Percentiles rank a stretch among this genome's conserved stretches.
These are phyloP conservation scores for Chlorella variabilis DNA, from an alignment of 163 green algal genomes.

Conservation along the genomic window DNA sequence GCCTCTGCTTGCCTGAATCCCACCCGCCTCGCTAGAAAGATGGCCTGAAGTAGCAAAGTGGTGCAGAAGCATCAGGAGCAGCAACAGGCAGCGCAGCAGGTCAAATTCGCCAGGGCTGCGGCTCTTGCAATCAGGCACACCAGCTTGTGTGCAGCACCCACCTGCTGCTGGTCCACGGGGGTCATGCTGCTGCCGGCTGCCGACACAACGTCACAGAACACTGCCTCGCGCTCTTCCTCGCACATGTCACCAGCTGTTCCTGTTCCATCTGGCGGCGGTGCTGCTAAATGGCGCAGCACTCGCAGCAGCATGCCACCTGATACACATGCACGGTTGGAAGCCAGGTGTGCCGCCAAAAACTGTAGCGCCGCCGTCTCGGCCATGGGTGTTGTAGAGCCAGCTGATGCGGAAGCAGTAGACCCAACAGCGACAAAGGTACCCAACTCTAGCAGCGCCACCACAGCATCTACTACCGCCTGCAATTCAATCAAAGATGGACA, in stretches of 20 bases:
- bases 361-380: slow-evolving; percentile 36
- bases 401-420: no score
- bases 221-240: slow-evolving; percentile 1
- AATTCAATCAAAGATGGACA: neutral
- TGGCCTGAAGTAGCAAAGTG: slow-evolving; percentile 19
- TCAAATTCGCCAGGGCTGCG: no score
- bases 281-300: slow-evolving; percentile 39
- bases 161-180: slow-evolving; percentile 26
- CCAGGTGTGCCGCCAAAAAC: slow-evolving; percentile 47
- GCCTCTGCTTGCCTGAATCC: slow-evolving; percentile 65
- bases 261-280: no score
- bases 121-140: no score
- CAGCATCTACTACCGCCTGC: slow-evolving; percentile 70
- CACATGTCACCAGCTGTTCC: neutral
- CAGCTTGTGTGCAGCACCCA: neutral
- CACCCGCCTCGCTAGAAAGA: slow-evolving; percentile 57
- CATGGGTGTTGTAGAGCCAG: no score
- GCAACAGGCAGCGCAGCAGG: neutral
- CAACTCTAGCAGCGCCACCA: slow-evolving; percentile 65
- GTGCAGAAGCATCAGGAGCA: no score
- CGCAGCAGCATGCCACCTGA: slow-evolving; percentile 17
- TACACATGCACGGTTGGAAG: slow-evolving; percentile 32
- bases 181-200: neutral
- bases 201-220: slow-evolving; percentile 31
- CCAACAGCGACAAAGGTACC: slow-evolving; percentile 32